Conservation (phyloP, 2,329 filamentous ascomycete species). For the Boeremia exigua region DNA sequence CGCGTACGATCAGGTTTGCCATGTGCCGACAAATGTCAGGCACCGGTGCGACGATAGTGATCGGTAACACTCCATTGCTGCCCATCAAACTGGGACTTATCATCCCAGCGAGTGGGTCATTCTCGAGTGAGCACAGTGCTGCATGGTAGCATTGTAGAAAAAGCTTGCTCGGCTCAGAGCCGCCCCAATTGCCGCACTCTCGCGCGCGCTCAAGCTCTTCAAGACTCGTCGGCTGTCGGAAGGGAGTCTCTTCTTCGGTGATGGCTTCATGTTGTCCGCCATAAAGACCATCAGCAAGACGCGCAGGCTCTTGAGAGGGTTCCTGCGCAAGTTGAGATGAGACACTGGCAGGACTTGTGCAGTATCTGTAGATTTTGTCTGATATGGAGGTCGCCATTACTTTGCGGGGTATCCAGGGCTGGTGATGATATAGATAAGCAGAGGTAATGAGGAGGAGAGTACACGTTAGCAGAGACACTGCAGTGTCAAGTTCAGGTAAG, state of each 20-base stretch:
- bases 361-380: conserved; percentile 59
- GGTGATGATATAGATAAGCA: conserved; percentile 1
- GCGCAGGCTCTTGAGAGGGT: conserved; percentile 58
- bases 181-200: conserved; percentile 72
- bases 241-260: conserved; percentile 25
- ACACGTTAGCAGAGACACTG: background rate
- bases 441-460: background rate
- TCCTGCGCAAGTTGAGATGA: conserved; percentile 62
- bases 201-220: conserved; percentile 62
- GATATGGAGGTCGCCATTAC: conserved; percentile 26
- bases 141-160: conserved; percentile 74
- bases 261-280: conserved; percentile 41
- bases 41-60: conserved; percentile 72
- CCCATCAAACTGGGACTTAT: conserved; percentile 67
- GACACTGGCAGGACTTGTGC: conserved; percentile 64
- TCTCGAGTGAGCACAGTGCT: conserved; percentile 62
- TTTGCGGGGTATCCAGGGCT: background rate
- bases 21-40: conserved; percentile 77
- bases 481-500: background rate
- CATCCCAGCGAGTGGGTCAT: conserved; percentile 59
- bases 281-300: conserved; percentile 65
- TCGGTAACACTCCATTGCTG: conserved; percentile 67
- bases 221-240: conserved; percentile 17
- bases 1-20: conserved; percentile 74
- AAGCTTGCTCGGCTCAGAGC: conserved; percentile 66